Evolutionary conservation across 306 rosid species (phyloP).

Genomic region (Boehmeria nivea): DNA sequence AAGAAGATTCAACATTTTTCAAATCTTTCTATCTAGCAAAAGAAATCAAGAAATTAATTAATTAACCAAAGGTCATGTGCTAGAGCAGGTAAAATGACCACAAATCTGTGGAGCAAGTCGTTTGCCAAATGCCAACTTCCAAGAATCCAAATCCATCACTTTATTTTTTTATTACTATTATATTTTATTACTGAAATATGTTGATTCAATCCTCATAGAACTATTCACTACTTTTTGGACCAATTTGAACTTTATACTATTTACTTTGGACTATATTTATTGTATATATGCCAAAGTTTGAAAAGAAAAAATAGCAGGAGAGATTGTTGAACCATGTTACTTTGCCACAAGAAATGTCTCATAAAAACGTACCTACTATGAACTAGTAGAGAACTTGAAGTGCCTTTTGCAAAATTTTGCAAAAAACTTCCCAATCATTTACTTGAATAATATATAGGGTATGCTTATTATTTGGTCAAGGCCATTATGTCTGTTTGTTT

Average conservation of each 20-base stretch:
- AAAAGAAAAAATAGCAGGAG: too few species aligned
- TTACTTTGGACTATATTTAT: background rate
- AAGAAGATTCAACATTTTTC: too few species aligned
- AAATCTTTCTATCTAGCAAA: background rate
- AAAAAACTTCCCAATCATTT: too few species aligned
- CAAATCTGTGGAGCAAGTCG: constrained; percentile 2
- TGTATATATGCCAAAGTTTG: too few species aligned
- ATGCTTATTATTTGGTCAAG: background rate
- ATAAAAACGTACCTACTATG: too few species aligned
- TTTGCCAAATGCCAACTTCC: constrained; percentile 9
- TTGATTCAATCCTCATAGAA: background rate
- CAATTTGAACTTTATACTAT: background rate
- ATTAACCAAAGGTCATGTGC: background rate
- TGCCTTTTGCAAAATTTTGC: too few species aligned
- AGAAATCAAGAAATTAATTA: background rate
- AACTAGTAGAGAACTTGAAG: too few species aligned
- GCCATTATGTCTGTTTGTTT: background rate
- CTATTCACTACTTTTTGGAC: background rate
- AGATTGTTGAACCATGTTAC: background rate
- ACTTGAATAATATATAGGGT: background rate
- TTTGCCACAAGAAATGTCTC: background rate
- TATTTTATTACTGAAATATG: too few species aligned
- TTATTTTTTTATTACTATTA: too few species aligned
- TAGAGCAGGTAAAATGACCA: constrained; percentile 10
- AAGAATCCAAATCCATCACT: background rate